Percentiles rank a stretch among this genome's conserved stretches.
Evolutionary conservation across 441 rosid genomes (phyloP).

Genomic region (Aquilaria agallochum): DNA sequence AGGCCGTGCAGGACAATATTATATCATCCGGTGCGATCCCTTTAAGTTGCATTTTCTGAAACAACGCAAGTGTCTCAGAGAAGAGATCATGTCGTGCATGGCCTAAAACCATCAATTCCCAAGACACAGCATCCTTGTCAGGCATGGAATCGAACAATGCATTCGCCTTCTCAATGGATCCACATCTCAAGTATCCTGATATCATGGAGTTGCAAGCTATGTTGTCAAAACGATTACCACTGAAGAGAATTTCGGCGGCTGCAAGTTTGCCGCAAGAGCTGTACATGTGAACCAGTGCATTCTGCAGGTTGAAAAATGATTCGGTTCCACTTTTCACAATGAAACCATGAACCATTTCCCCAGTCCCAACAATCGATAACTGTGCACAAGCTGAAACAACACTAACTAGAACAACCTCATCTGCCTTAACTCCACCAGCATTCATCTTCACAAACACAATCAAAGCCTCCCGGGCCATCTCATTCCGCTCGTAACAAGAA

Average conservation of each 20-base stretch:
- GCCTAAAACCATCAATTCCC: constrained; percentile 59
- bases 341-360: constrained; percentile 37
- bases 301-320: constrained; percentile 50
- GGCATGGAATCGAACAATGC: constrained; percentile 51
- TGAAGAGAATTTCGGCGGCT: constrained; percentile 40
- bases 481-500: constrained; percentile 52
- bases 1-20: constrained; percentile 41
- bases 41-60: constrained; percentile 43
- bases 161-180: constrained; percentile 43
- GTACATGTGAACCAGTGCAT: constrained; percentile 58
- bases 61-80: constrained; percentile 39
- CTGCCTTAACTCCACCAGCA: constrained; percentile 31
- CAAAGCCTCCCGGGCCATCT: constrained; percentile 40
- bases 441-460: constrained; percentile 34
- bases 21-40: constrained; percentile 44
- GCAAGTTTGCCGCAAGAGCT: constrained; percentile 36
- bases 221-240: constrained; percentile 27
- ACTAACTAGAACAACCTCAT: constrained; percentile 47
- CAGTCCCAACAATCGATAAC: constrained; percentile 15
- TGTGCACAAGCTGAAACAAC: constrained; percentile 48
- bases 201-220: constrained; percentile 70
- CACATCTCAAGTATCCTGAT: constrained; percentile 42
- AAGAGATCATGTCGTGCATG: constrained; percentile 40
- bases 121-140: constrained; percentile 43
- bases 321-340: constrained; percentile 38